Base-by-base conservation (phyloP, 169 alveolate species). In the Plasmodium gonderi region DNA sequence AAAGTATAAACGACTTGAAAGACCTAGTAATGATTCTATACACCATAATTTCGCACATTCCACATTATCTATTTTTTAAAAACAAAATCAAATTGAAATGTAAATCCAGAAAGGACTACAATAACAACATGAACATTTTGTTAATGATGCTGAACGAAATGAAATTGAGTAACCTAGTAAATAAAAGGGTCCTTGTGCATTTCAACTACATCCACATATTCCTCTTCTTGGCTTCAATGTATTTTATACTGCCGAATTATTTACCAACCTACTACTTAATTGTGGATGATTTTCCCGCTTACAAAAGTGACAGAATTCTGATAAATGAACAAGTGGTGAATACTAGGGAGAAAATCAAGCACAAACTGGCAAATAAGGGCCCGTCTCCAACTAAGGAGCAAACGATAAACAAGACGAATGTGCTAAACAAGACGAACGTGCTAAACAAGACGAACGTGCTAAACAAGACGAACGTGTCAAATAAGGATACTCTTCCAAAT, bases 1-100 rank as follows among this genome's bases (percentile, higher is more conserved):
- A 40, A 75, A 75, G 51, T 65, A 40, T 87, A n/a, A 7, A 75
- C 40, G 87, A 76, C 14, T 87, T 87, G 68, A 87, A 74, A 33
- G 87, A 87, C 79, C 67, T 87, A 54, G 93, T 87, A 3, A 75
- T 87, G 33, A 60, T 87, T 12, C 42, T 87, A 20, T 87, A 87
- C 68, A 87, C 93, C 9, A 47, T 87, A 60, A 87, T 87, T 54
- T 87, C 93, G 17, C 93, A 87, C 75, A 75, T 87, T 65, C 93
- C 93, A 33, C 68, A 87, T 49, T 87, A 51, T 47, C 79, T 87
- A 75, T 87, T 87, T 67, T 87, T 87, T 87, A 87, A 87, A 75
- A 87, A 87, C 17, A 87, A 87, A 75, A 87, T 87, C 23, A 87
- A 87, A 75, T 12, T 29, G 20, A 38, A 75, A 2, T 87, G 93